Evolutionary conservation across 2,329 filamentous ascomycete species (phyloP).

Genomic region (Neonectria punicea): DNA sequence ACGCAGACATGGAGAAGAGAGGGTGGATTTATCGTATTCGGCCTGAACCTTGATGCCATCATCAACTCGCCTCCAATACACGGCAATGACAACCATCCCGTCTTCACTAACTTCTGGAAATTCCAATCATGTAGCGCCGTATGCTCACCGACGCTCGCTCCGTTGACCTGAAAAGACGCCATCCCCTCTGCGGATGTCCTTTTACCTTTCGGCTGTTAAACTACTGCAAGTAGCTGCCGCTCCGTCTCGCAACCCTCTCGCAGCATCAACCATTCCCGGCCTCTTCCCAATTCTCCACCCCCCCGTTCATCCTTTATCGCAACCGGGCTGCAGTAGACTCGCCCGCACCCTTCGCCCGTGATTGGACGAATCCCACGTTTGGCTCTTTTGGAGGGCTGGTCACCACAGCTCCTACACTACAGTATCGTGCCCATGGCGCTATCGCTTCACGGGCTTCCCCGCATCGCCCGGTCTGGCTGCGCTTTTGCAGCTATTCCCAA

Average conservation of each 20-base stretch:
- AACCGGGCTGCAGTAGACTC: conserved; percentile 30
- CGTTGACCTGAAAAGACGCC: neutral
- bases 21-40: neutral
- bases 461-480: conserved; percentile 14
- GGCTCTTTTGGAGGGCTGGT: conserved; percentile 12
- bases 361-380: conserved; percentile 32
- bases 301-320: conserved; percentile 28
- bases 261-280: conserved; percentile 27
- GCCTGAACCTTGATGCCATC: conserved; percentile 2
- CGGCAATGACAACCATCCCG: neutral
- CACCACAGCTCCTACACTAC: conserved; percentile 5
- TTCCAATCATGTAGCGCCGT: neutral
- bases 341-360: conserved; percentile 22
- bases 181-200: neutral
- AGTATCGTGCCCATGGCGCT: conserved; percentile 27
- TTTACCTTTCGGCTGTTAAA: conserved; percentile 3
- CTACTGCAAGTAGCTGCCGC: conserved; percentile 13
- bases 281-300: conserved; percentile 13
- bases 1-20: neutral
- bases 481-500: conserved; percentile 12
- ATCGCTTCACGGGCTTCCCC: conserved; percentile 22
- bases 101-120: neutral
- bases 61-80: neutral
- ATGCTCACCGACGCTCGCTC: neutral
- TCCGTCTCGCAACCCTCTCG: neutral